Evolutionary conservation across 2,329 filamentous ascomycete species (phyloP).

Genomic region (Fusarium subglutinans): DNA sequence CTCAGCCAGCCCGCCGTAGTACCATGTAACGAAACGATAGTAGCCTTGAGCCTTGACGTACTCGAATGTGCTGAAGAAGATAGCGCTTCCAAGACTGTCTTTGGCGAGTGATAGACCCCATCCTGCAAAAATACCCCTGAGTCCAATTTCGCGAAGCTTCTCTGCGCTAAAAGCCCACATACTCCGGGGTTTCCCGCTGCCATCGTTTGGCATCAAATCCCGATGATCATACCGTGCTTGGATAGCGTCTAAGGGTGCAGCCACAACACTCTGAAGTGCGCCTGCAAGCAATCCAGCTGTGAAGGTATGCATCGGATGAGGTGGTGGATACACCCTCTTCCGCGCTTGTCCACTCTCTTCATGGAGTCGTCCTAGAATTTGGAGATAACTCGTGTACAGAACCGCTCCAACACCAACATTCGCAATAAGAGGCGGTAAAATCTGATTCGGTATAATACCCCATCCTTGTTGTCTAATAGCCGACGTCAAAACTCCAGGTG

Average conservation of each 20-base stretch:
- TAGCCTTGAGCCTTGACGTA: constrained; percentile 77
- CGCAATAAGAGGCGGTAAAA: constrained; percentile 78
- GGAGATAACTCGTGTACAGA: constrained; percentile 79
- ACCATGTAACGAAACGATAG: constrained; percentile 75
- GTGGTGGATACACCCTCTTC: constrained; percentile 76
- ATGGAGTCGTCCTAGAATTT: constrained; percentile 72
- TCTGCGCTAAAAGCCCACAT: constrained; percentile 78
- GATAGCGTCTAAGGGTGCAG: constrained; percentile 79
- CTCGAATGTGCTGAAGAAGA: constrained; percentile 82
- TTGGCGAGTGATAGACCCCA: constrained; percentile 75
- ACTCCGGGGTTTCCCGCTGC: constrained; percentile 60
- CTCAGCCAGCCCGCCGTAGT: constrained; percentile 69
- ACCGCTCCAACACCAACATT: constrained; percentile 79
- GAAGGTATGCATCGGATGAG: constrained; percentile 70
- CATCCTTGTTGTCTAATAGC: constrained; percentile 77
- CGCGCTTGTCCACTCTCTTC: constrained; percentile 66
- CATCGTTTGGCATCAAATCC: constrained; percentile 55
- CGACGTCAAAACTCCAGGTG: constrained; percentile 73
- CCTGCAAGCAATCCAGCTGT: constrained; percentile 76
- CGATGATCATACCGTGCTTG: constrained; percentile 75
- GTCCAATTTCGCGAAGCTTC: constrained; percentile 74
- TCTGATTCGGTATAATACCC: constrained; percentile 77
- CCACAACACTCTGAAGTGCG: constrained; percentile 73
- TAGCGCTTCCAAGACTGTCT: constrained; percentile 73
- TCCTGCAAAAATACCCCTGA: constrained; percentile 77